Base-by-base conservation (phyloP, 2,329 filamentous ascomycete genomes). In the Ascochyta viciae-villosae region DNA sequence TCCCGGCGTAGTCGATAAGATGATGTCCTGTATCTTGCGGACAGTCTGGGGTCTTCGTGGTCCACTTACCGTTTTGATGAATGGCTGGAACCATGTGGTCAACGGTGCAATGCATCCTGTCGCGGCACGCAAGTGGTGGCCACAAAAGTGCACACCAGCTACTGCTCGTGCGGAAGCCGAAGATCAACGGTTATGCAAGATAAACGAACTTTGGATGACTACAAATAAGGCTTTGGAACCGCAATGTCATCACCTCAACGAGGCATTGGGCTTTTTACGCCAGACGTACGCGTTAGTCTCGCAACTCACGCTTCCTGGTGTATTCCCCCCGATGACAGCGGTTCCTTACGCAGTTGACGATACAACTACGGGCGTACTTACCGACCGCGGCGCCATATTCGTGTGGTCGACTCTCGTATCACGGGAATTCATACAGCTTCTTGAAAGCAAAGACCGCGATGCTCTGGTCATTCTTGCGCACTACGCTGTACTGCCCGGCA, bases 391-490 rank as follows among this genome's bases (percentile, higher is more conserved):
- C 7, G 67, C 72, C 2, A 70, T 75, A 2, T 73, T 74, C 24
- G 64, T 72, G 4, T 75, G 73, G 73, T 63, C 66, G 0, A 55
- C 66, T 2, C 55, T 58, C 2, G 66, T 74, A 9, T 65, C 67
- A 12, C 63, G 66, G 10, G 66, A 71, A 12, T 74, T 72, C 29
- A 66, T 74, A 3, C 49, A 60, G 15, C 55, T 74, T 15, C 52
- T 76, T 23, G 68, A 71, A 29, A 50, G 62, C 35, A 70, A 70
- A 46, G 68, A 75, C 27, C 52, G 59, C 1, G 64, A 72, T 16
- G 74, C 74, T 1, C 55, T 78, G 13, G 68, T 77, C 24, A 67
- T 78, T 16, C 55, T 77, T 9, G 75, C 74, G 9, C 68, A 78
- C 49, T 78, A 73, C 49, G 75, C 74, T 16, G 65, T 77, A 5